phyloP scores from a whole-genome alignment of 441 rosid species.

The Mallotus japonicus region DNA sequence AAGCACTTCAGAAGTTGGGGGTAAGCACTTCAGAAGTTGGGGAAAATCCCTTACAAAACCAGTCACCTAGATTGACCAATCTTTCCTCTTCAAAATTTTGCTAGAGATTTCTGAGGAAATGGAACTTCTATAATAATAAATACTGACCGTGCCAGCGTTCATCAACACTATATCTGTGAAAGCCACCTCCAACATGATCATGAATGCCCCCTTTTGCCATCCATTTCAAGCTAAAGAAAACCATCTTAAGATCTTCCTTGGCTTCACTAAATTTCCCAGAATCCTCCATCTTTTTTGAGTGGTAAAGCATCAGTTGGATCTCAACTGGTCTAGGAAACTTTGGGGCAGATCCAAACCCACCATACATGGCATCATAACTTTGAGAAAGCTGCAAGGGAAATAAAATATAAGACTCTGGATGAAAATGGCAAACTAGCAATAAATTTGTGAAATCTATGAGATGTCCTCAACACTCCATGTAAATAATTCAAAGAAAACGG shows the following conservation, averaged over 20 bases:
- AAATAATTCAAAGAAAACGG: not conserved
- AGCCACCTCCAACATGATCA: conserved; percentile 95
- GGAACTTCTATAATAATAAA: not conserved
- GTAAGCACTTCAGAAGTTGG: not conserved
- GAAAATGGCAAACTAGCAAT: not conserved
- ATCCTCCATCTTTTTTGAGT: conserved; percentile 66
- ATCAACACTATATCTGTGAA: conserved; percentile 95
- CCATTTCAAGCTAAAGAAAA: conserved; percentile 73
- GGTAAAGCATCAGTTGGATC: conserved; percentile 83
- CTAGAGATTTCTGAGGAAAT: not conserved
- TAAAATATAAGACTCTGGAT: conserved; percentile 5
- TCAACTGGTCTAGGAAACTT: conserved; percentile 98
- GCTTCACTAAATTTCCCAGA: conserved; percentile 48
- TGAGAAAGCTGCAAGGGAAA: conserved; percentile 62
- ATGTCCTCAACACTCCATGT: not conserved
- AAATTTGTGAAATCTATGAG: too few relatives aligned
- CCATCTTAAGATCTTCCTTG: conserved; percentile 48
- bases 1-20: not conserved
- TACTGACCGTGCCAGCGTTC: conserved; percentile 92
- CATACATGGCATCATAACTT: conserved; percentile 66
- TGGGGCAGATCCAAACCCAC: conserved; percentile 96
- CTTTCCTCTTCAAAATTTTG: conserved; percentile 8
- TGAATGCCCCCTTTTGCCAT: conserved; percentile 97
- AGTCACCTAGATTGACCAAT: conserved; percentile 6
- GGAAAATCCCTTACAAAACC: not conserved